Evolutionary conservation across 2,329 filamentous ascomycete species (phyloP), one percentile per base, ranked within the genome.

Genomic region (Fusarium metavorans): DNA sequence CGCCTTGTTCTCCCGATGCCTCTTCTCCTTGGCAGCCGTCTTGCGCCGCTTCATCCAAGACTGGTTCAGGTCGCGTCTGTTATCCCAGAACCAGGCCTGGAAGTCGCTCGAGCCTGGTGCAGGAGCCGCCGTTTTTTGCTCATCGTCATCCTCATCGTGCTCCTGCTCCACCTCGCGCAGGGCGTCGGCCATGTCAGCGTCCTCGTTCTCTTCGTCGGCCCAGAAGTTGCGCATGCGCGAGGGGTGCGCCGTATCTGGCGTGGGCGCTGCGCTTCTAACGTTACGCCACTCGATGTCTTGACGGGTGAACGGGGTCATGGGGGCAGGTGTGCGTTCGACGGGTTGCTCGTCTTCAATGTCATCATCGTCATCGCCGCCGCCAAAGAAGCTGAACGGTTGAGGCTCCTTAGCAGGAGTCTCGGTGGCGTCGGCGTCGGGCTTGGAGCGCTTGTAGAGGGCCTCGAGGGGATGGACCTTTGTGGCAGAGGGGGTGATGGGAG

Each of bases 241-340:
- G 2, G 94, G 91, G 69, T 95, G 91, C 2, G 95, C 95, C 0
- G 97, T 98, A 80, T 99, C 97, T 0, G 97, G 97, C 0, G 97
- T 99, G 0, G 97, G 97, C 3, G 97, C 97, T 7, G 95, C 95
- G 80, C 95, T 98, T 66, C 97, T 90, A n/a, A 94, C 81, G 60
- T 89, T 90, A 71, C 95, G 90, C 84, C 87, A 91, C 76, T 94
- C 92, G 34, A 96, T 86, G 75, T 98, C 96, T 75, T 92, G 90
- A 72, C 92, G 91, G 1, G 94, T 94, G 81, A 92, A 97, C 0
- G 96, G 96, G 0, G 96, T 98, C 83, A 95, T 91, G 14, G 95
- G 95, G 6, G 85, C 80, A 13, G 88, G 82, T 7, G 72, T 68
- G 18, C 32, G 67, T 27, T 71, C 67, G 4, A 73, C 73, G 2